These are phyloP conservation scores for Volvox reticuliferus DNA, from an alignment of 139 green algal species.

Conservation along the genomic window DNA sequence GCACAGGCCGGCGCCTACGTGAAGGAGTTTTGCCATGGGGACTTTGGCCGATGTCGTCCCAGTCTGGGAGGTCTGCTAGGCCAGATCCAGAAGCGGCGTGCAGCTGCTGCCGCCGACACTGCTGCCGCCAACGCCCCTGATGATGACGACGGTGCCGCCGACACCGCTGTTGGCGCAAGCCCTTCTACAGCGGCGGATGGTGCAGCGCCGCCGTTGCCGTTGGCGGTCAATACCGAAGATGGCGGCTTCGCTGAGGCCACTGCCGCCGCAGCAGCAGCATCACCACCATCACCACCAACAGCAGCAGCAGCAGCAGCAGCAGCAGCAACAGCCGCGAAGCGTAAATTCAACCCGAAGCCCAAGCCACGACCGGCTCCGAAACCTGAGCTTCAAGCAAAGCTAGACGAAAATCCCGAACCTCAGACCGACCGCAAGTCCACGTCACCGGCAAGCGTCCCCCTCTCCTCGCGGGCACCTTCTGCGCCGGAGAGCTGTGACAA, in stretches of 20 bases:
- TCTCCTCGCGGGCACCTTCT: too few species aligned
- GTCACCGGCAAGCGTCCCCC: too few species aligned
- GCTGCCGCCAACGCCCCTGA: not conserved
- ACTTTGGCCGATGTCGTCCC: slow-evolving; percentile 83
- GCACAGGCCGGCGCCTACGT: slow-evolving; percentile 62
- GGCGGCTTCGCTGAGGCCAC: not conserved
- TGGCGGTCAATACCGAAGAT: not conserved
- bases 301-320: not conserved
- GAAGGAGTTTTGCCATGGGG: slow-evolving; percentile 95
- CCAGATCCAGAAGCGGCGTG: not conserved
- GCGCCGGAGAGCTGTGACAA: not conserved
- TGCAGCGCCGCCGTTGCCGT: not conserved
- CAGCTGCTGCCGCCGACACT: not conserved
- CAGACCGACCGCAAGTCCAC: too few species aligned
- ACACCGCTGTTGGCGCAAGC: not conserved
- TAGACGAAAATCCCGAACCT: too few species aligned
- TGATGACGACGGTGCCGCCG: not conserved
- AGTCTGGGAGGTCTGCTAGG: slow-evolving; percentile 71
- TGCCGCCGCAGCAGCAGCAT: not conserved
- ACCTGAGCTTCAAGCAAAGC: too few species aligned
- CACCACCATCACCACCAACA: too few species aligned
- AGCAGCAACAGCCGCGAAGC: not conserved
- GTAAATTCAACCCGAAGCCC: too few species aligned
- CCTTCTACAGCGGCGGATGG: not conserved
- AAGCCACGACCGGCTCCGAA: too few species aligned